Base-by-base conservation (phyloP, 805 yeast species). In the Kluyveromyces aestuarii region DNA sequence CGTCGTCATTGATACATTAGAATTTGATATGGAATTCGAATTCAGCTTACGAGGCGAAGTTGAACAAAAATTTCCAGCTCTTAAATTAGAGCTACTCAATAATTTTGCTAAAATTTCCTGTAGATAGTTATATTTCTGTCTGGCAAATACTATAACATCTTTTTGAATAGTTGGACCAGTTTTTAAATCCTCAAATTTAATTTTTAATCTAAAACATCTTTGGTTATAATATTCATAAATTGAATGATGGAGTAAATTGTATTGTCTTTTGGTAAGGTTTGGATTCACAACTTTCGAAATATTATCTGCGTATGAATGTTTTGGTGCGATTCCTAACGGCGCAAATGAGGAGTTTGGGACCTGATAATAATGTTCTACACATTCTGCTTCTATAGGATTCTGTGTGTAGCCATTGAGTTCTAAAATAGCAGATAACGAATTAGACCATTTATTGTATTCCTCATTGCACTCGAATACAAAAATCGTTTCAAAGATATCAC, bases 381-480 rank as follows among this genome's bases (percentile, higher is more conserved):
- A 43, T 30, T 43, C 45, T 14, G 45, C 45, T 36, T 43, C 45
- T 39, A 43, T 43, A 14, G 45, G 45, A 18, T 35, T 43, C 8
- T 37, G 36, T 9, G 45, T 43, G 13, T 33, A 43, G 14, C 45
- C 45, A 27, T 44, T 37, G 21, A 44, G 37, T 36, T 37, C 41
- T 14, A 44, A 27, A 10, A 44, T 25, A 9, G 41, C 35, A 8
- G 19, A 25, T 19, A 44, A 25, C 2, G 18, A 16, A 11, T 37
- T 13, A 3, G 18, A 37, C 85, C 85, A 81, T 0, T 66, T 48
- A 0, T 49, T 40, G 40, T 54, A 57, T 50, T 79, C 84, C 2
- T 47, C 25, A 5, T 50, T 46, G 40, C 64, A 57, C 0, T 63
- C 51, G 13, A 69, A 62, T 4, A 71, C 46, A 9, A 75, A 56